These are phyloP conservation scores for Herpetomonas tarakana DNA, from an alignment of 208 protist species.

Conservation along the genomic window DNA sequence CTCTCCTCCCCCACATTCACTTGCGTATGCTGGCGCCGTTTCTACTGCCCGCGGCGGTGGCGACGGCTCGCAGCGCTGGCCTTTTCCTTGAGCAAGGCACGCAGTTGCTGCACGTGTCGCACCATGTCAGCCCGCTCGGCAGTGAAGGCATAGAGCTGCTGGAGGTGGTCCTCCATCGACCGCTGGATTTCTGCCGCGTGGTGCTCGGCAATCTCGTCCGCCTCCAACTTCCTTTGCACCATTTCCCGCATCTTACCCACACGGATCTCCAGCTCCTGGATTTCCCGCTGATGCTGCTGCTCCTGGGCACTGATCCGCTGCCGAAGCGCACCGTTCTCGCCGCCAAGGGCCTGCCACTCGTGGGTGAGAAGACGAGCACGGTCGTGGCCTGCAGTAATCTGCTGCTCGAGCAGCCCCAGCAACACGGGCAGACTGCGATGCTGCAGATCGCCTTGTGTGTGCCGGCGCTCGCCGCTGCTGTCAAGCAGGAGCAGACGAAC, in stretches of 20 bases:
- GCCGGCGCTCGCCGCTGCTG: too few species aligned
- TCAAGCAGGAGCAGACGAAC: too few species aligned
- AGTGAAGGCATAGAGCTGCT: constrained; percentile 27
- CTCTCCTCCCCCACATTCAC: constrained; percentile 2
- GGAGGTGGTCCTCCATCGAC: constrained; percentile 32
- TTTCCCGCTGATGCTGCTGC: constrained; percentile 15
- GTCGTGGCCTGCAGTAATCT: background rate
- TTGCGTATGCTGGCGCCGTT: background rate
- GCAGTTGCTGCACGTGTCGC: constrained; percentile 37
- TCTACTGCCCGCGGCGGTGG: background rate
- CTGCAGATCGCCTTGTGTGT: too few species aligned
- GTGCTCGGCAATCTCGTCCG: constrained; percentile 47
- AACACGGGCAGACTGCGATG: too few species aligned
- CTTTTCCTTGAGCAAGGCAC: constrained; percentile 25
- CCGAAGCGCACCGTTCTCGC: constrained; percentile 11
- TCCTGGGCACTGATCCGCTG: constrained; percentile 8
- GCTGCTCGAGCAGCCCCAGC: background rate
- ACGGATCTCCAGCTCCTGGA: constrained; percentile 27
- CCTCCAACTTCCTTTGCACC: constrained; percentile 58
- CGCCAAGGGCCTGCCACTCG: constrained; percentile 5
- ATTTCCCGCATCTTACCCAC: constrained; percentile 39
- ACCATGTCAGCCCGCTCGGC: constrained; percentile 27
- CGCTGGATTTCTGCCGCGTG: constrained; percentile 42
- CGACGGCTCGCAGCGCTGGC: constrained; percentile 4
- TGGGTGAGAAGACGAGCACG: background rate